Evolutionary conservation across 2,329 filamentous ascomycete genomes (phyloP), one percentile per base, ranked within the genome.

Genomic region (Penicillium sp.): DNA sequence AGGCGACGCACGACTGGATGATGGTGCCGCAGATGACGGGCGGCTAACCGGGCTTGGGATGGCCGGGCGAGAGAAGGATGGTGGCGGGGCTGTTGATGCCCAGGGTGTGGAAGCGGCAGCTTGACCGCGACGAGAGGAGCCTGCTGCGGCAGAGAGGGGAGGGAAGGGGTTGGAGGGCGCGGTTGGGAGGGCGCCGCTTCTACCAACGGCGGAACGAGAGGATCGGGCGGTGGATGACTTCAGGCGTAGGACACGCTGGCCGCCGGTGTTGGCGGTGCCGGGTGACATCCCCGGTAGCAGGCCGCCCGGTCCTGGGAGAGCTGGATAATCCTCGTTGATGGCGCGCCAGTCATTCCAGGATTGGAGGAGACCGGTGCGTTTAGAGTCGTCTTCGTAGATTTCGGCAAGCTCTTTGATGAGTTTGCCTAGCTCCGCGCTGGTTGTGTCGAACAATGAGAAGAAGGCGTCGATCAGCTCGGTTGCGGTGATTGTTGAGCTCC

Each of bases 291-390:
- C 74, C 22, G 84, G 83, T 31, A 84, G 78, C 70, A 86, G 81
- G 42, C 86, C 86, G 46, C 81, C 80, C 0, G 88, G 79, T 0
- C 87, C 86, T 1, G 92, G 91, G 0, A 97, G 76, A 1, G 88
- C 89, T 0, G 92, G 92, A 60, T 96, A 97, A 67, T 96, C 91
- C 70, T 96, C 91, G 58, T 95, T 95, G 72, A 95, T 93, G 31
- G 90, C 90, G 39, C 89, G 88, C 89, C 92, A 96, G 70, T 95
- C 88, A 60, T 89, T 89, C 90, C 92, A 96, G 1, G 91, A 89
- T 61, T 86, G 86, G 22, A 90, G 80, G 3, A 99, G 74, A 0
- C 76, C 78, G 44, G 86, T 84, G 1, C 83, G 83, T 66, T 95
- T 95, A 14, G 70, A 66, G 41, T 86, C 79, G 59, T 95, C 86